Evolutionary conservation across 768 basidiomycete genomes (phyloP), one percentile per base, ranked within the genome.

Genomic region (Tubosaeta sp.): DNA sequence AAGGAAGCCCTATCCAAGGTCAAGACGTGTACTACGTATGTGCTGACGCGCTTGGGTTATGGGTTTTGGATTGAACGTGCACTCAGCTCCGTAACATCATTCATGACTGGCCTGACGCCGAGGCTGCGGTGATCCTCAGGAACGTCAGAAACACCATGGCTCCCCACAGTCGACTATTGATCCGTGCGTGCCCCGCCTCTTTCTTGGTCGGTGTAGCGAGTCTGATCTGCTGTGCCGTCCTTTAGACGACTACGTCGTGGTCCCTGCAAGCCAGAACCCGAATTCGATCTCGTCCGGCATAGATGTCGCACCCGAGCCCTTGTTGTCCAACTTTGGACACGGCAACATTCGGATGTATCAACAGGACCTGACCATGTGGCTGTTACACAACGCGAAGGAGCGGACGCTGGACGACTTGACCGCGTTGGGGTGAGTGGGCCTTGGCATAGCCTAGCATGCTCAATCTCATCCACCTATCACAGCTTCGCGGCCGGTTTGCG

Each of bases 301-400:
- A 65, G 65, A 64, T 11, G 41, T 59, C 54, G 76, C 75, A 1
- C 77, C 77, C 0, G 71, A 72, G 48, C 79, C 43, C 10, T 31
- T 44, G 43, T 31, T 27, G 29, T 14, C 78, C 5, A 79, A 78
- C 59, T 79, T 72, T 46, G 77, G 75, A 17, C 65, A 71, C 8
- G 77, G 74, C 2, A 66, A 64, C 41, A 61, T 72, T 34, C 62
- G 72, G 6, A 65, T 65, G 27, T 79, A 79, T 54, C 62, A 74
- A 32, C 72, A 72, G 44, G 79, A 81, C 52, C 43, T 80, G 39
- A 71, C 70, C 45, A 77, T 80, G 78, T 72, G 77, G 71, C 41
- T 62, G 11, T 17, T 69, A 11, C 59, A 73, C 12, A 78, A 80
- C 45, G 61, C 69, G 9, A 68, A 73, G 56, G 77, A 79, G 52